phyloP scores from a whole-genome alignment of 2,329 filamentous ascomycete genomes.

The Scedosporium dehoogii region DNA sequence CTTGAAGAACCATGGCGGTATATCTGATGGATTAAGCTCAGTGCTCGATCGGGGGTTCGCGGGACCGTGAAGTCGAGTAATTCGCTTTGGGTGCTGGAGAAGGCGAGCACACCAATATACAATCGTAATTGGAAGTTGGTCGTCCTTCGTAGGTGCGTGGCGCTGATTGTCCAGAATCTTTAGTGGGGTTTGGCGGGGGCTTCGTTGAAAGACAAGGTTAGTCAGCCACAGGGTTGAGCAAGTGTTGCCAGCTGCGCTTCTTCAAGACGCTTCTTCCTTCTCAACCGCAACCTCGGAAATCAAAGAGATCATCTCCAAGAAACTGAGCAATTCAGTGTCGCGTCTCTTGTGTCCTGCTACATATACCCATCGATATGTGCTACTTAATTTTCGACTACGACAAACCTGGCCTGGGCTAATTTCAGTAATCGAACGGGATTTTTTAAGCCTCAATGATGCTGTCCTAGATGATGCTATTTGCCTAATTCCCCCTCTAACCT shows the following conservation, averaged over 20 bases:
- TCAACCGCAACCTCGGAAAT: too few relatives aligned
- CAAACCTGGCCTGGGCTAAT: too few relatives aligned
- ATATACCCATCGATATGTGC: too few relatives aligned
- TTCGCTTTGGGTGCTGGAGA: background rate
- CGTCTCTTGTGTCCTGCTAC: too few relatives aligned
- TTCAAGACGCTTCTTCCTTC: too few relatives aligned
- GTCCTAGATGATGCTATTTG: too few relatives aligned
- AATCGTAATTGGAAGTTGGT: background rate
- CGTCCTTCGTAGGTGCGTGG: background rate
- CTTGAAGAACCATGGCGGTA: constrained; percentile 84
- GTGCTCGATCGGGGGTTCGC: background rate
- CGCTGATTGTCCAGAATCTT: background rate
- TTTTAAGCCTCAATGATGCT: too few relatives aligned
- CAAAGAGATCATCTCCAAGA: too few relatives aligned
- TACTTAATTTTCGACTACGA: too few relatives aligned
- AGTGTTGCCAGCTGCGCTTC: background rate
- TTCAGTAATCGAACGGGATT: too few relatives aligned
- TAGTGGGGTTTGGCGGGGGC: background rate
- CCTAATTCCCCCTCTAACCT: too few relatives aligned
- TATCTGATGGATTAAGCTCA: background rate
- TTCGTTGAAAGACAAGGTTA: background rate
- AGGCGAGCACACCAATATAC: background rate
- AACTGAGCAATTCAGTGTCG: too few relatives aligned
- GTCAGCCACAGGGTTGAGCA: background rate
- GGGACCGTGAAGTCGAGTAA: background rate